Evolutionary conservation across 352 stramenopile genomes (phyloP).

Genomic region (Achlya hypogyna): DNA sequence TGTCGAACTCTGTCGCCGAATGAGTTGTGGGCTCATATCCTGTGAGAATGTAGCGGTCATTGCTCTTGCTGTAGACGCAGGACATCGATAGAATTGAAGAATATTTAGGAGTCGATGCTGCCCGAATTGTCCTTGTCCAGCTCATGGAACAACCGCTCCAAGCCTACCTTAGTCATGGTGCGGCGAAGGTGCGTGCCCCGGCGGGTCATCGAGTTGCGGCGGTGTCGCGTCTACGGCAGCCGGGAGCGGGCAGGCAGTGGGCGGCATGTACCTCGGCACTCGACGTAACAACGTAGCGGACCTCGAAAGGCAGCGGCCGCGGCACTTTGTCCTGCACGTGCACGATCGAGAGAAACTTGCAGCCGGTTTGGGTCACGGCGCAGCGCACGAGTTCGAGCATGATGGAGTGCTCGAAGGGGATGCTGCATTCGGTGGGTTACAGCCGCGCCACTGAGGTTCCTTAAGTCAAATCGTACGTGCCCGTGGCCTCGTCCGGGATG

Average conservation of each 20-base stretch:
- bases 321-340: constrained; percentile 41
- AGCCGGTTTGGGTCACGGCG: constrained; percentile 65
- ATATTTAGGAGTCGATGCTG: too few species aligned
- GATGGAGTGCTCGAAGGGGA: constrained; percentile 64
- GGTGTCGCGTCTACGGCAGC: background rate
- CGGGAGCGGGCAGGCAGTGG: background rate
- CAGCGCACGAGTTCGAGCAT: constrained; percentile 59
- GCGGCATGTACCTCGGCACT: background rate
- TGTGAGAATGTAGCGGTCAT: too few species aligned
- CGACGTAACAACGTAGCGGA: constrained; percentile 32
- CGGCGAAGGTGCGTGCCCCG: constrained; percentile 41
- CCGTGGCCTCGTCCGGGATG: constrained; percentile 55
- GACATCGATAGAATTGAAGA: too few species aligned
- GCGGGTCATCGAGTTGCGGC: constrained; percentile 31
- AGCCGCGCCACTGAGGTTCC: background rate
- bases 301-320: constrained; percentile 50
- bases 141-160: constrained; percentile 48
- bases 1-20: too few species aligned
- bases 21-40: too few species aligned
- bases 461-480: constrained; percentile 69
- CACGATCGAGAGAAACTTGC: constrained; percentile 69
- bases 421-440: too few species aligned
- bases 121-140: constrained; percentile 58
- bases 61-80: too few species aligned
- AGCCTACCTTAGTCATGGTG: constrained; percentile 26